Percentiles rank a stretch among this genome's conserved stretches.
Conservation (phyloP, 495 filamentous ascomycete species). For the Hypoxylon subgilvum region DNA sequence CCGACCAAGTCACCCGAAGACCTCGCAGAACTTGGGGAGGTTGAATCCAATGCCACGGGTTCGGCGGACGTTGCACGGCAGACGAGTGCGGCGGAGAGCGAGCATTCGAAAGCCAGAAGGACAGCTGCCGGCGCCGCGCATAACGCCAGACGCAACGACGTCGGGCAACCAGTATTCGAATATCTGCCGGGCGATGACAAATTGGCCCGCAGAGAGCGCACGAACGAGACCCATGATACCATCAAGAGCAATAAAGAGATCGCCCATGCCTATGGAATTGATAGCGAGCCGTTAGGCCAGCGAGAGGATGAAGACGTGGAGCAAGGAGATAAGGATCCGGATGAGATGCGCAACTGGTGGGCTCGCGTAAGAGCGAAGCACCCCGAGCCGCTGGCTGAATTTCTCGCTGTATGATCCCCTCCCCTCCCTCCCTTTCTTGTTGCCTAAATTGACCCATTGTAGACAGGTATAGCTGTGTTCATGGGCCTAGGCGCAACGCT, state of each 20-base stretch:
- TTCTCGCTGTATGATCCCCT: slow-evolving; percentile 52
- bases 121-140: slow-evolving; percentile 26
- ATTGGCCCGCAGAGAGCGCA: slow-evolving; percentile 17
- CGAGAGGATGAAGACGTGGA: slow-evolving; percentile 22
- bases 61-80: background rate
- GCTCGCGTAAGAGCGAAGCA: slow-evolving; percentile 59
- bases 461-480: slow-evolving; percentile 42
- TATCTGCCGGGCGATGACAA: slow-evolving; percentile 28
- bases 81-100: background rate
- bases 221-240: slow-evolving; percentile 20
- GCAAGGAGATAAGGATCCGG: slow-evolving; percentile 50
- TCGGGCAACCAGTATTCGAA: slow-evolving; percentile 36
- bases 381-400: slow-evolving; percentile 58
- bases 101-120: background rate
- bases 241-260: slow-evolving; percentile 5
- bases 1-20: slow-evolving; percentile 18
- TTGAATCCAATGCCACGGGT: background rate
- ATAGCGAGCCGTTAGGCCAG: slow-evolving; percentile 34
- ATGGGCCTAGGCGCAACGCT: slow-evolving; percentile 59
- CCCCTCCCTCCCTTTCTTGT: background rate
- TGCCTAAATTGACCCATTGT: background rate
- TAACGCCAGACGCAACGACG: slow-evolving; percentile 19
- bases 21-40: slow-evolving; percentile 17
- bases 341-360: slow-evolving; percentile 61
- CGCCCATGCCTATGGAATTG: slow-evolving; percentile 17